Evolutionary conservation across 108 stramenopile genomes (phyloP), one percentile per base, ranked within the genome.

Genomic region (Nitzschia inconspicua): DNA sequence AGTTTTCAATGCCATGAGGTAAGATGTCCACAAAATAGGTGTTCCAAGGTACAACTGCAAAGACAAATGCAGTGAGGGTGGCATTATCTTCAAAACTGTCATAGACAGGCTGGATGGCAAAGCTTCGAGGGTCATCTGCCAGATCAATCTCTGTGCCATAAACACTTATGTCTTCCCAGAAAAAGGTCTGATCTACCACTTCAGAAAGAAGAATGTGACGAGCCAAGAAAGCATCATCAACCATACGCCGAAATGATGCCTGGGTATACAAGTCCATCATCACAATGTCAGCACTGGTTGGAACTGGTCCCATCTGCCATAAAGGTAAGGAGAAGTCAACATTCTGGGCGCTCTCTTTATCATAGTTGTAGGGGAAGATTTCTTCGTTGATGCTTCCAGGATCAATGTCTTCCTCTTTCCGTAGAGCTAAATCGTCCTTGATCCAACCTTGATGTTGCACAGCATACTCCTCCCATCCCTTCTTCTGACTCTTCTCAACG

Each of bases 271-370:
- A 60, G 61, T 81, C 77, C 31, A 77, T 66, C 70, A 76, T 77
- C 40, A 81, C 69, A 11, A 73, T 68, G 7, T 60, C 41, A 19
- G 67, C 65, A 47, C 73, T 73, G 1, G 60, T 73, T 16, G 34
- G 62, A 24, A 77, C 69, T 16, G 79, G 79, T 14, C 62, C 52
- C n/a, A 80, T 69, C 20, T 80, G 79, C 79, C 79, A 80, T 13
- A 80, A 72, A 0, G 79, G 79, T 14, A 79, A 70, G 44, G 66
- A 26, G 0, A 75, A 64, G 20, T 47, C 47, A 16, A 51, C 39
- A 3, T 46, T 29, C 43, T 57, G 54, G 3, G 10, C 4, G 4
- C 50, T 39, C 1, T 43, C 59, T 39, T 70, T 48, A 26, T 73
- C 72, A 22, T 65, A 52, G 25, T 61, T 70, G 20, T 55, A 70